Evolutionary conservation across 768 basidiomycete species (phyloP).

Genomic region (Lanmaoa pseudosensibilis): DNA sequence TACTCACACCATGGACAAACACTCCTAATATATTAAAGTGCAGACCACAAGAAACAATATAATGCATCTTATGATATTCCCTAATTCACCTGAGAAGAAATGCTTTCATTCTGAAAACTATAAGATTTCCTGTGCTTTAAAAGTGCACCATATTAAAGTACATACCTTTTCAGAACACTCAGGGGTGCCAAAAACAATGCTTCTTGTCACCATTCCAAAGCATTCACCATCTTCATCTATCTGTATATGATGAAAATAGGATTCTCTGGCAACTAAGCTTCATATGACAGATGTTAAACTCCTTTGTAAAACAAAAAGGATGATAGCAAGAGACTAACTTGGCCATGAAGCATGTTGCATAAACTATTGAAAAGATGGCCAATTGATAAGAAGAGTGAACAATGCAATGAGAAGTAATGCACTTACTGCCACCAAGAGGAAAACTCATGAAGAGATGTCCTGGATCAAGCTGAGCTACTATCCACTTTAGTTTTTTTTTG

Average conservation of each 20-base stretch:
- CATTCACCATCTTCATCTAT: background rate
- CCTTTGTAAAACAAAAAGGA: background rate
- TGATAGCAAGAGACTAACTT: conserved; percentile 19
- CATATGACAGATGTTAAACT: background rate
- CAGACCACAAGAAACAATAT: background rate
- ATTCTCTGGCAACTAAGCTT: conserved; percentile 30
- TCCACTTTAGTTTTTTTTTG: conserved; percentile 18
- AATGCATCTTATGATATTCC: background rate
- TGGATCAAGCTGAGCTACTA: conserved; percentile 11
- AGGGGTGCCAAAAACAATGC: conserved; percentile 10
- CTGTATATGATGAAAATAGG: conserved; percentile 19
- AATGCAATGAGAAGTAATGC: background rate
- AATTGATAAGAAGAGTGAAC: background rate
- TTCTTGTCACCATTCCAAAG: background rate
- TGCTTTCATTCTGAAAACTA: background rate
- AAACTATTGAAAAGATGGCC: conserved; percentile 16
- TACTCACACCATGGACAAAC: background rate
- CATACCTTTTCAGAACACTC: conserved; percentile 1
- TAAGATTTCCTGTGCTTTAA: background rate
- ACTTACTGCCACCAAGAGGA: conserved; percentile 28
- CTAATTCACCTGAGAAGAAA: background rate
- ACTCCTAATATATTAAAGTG: background rate
- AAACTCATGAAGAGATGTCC: conserved; percentile 25
- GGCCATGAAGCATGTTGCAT: conserved; percentile 29
- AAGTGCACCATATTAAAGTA: background rate